These are phyloP conservation scores for Penicillium sp. DNA, from an alignment of 2,329 filamentous ascomycete species.

Conservation along the genomic window DNA sequence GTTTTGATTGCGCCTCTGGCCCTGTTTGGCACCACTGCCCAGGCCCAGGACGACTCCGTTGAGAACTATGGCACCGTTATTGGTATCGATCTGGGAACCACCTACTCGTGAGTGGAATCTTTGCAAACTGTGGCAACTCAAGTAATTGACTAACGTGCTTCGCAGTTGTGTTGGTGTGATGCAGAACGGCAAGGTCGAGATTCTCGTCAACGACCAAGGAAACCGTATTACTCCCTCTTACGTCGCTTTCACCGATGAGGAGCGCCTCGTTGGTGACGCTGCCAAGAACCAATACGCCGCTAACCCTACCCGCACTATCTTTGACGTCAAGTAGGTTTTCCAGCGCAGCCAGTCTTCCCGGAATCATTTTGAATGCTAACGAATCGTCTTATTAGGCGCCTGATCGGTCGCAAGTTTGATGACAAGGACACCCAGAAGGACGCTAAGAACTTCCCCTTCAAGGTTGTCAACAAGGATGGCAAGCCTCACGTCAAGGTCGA, in stretches of 20 bases:
- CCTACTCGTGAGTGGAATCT: conserved; percentile 53
- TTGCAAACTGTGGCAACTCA: background rate
- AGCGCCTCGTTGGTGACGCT: conserved; percentile 94
- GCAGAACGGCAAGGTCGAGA: conserved; percentile 92
- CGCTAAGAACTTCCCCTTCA: conserved; percentile 98
- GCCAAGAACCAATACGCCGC: conserved; percentile 91
- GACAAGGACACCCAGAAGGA: conserved; percentile 89
- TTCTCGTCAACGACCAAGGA: conserved; percentile 94
- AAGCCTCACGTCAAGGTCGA: conserved; percentile 79
- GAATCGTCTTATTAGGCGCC: conserved; percentile 55
- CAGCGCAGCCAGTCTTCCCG: background rate
- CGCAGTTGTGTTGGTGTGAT: conserved; percentile 89
- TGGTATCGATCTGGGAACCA: conserved; percentile 94
- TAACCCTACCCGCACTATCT: conserved; percentile 75
- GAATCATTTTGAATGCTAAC: conserved; percentile 28
- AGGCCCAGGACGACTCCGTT: conserved; percentile 67
- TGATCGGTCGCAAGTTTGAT: conserved; percentile 79
- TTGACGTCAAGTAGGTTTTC: conserved; percentile 74
- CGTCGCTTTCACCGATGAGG: conserved; percentile 94
- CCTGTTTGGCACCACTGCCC: conserved; percentile 67
- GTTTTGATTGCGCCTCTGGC: conserved; percentile 82
- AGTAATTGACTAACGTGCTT: conserved; percentile 32
- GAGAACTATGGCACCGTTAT: conserved; percentile 86
- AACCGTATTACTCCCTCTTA: conserved; percentile 95
- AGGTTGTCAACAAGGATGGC: conserved; percentile 81